Percentiles rank a stretch among this genome's conserved stretches.
Conservation (phyloP, 208 protist genomes). For the Trypanosoma platydactyli region DNA sequence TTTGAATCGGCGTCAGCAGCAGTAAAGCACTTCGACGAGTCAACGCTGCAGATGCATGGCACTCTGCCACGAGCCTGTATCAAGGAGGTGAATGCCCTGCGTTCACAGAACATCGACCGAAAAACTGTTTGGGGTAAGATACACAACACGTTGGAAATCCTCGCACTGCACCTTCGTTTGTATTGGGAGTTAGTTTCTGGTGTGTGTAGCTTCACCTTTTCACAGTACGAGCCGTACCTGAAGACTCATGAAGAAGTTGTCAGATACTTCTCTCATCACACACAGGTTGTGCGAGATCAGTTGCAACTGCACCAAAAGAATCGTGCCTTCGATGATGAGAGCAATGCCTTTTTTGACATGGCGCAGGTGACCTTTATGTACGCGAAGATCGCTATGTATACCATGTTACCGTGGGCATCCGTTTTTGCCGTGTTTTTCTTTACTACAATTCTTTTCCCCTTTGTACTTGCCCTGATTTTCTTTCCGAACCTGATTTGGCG, state of each 20-base stretch:
- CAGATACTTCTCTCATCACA: not conserved
- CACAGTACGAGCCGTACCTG: constrained; percentile 12
- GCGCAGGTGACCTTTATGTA: constrained; percentile 6
- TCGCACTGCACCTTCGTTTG: constrained; percentile 7
- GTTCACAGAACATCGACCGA: not conserved
- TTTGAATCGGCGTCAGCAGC: constrained; percentile 13
- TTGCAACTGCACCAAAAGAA: constrained; percentile 16
- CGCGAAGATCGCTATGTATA: constrained; percentile 18
- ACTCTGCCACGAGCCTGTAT: constrained; percentile 17
- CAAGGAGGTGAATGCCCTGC: constrained; percentile 14
- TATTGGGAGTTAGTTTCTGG: constrained; percentile 20
- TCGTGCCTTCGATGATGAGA: constrained; percentile 8
- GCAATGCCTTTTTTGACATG: constrained; percentile 2
- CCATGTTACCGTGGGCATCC: constrained; percentile 36
- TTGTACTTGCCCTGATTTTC: constrained; percentile 38
- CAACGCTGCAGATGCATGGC: not conserved
- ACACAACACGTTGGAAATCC: not conserved
- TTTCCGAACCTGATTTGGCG: constrained; percentile 52
- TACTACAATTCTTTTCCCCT: constrained; percentile 34
- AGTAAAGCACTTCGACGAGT: constrained; percentile 10
- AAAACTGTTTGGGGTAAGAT: not conserved
- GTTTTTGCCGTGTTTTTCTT: constrained; percentile 29
- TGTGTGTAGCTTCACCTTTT: constrained; percentile 11
- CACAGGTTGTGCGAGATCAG: constrained; percentile 2
- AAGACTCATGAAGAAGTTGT: not conserved